Conservation (phyloP, 1,284 basidiomycete genomes). For the Laetiporus sulphureus region DNA sequence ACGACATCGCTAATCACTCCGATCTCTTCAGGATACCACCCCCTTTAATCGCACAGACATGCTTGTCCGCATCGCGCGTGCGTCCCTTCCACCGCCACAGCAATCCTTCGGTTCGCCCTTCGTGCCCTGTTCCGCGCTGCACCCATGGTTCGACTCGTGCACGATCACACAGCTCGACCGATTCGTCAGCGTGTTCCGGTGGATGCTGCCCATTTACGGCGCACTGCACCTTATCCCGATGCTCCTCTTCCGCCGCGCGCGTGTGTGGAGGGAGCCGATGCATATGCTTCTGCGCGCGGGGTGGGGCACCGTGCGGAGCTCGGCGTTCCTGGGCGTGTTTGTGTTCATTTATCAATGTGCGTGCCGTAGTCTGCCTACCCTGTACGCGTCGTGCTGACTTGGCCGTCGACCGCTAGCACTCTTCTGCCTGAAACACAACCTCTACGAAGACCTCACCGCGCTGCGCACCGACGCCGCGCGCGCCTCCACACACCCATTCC, state of each 20-base stretch:
- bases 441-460: slow-evolving; percentile 42
- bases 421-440: slow-evolving; percentile 70
- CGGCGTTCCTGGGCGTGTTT: slow-evolving; percentile 84
- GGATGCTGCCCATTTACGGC: slow-evolving; percentile 84
- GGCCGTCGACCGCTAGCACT: slow-evolving; percentile 36
- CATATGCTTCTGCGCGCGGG: slow-evolving; percentile 59
- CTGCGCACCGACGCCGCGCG: slow-evolving; percentile 13
- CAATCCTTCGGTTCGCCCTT: slow-evolving; percentile 45
- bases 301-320: slow-evolving; percentile 77
- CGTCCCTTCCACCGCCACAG: slow-evolving; percentile 26
- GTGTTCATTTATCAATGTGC: slow-evolving; percentile 81
- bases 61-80: slow-evolving; percentile 27
- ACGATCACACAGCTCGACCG: slow-evolving; percentile 60
- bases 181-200: slow-evolving; percentile 78
- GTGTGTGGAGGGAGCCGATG: slow-evolving; percentile 56
- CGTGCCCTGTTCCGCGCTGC: slow-evolving; percentile 64
- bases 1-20: too few relatives aligned
- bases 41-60: slow-evolving; percentile 35
- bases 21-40: slow-evolving; percentile 33
- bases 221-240: slow-evolving; percentile 89
- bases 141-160: slow-evolving; percentile 78
- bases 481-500: slow-evolving; percentile 11
- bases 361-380: slow-evolving; percentile 20
- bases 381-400: neutral
- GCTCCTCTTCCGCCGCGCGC: slow-evolving; percentile 66